Conservation (phyloP, 2,329 filamentous ascomycete species). For the Nemania serpens region DNA sequence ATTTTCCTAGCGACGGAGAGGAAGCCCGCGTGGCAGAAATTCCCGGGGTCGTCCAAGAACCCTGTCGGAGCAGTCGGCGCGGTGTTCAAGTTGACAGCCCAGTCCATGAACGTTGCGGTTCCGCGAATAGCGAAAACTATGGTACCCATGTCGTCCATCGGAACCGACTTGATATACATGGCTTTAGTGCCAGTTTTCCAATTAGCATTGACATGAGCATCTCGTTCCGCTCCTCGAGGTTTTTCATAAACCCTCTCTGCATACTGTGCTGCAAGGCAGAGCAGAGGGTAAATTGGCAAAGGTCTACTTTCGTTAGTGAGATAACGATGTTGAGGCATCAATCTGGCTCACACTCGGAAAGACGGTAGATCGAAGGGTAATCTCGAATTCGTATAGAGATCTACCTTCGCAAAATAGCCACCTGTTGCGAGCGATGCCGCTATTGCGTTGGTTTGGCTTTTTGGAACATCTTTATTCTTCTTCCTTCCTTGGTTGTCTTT, state of each 20-base stretch:
- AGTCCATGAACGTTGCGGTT: slow-evolving; percentile 80
- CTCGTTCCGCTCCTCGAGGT: slow-evolving; percentile 64
- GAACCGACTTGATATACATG: slow-evolving; percentile 81
- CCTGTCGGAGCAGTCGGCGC: slow-evolving; percentile 66
- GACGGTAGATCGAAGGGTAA: slow-evolving; percentile 70
- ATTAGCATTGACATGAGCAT: slow-evolving; percentile 72
- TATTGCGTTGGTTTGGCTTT: slow-evolving; percentile 44
- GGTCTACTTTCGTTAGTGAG: slow-evolving; percentile 51
- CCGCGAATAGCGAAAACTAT: slow-evolving; percentile 86
- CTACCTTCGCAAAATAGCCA: slow-evolving; percentile 75
- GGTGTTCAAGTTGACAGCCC: slow-evolving; percentile 79
- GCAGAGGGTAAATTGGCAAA: slow-evolving; percentile 74
- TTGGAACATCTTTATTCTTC: slow-evolving; percentile 42
- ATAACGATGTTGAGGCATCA: not conserved
- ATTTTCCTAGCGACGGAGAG: slow-evolving; percentile 76
- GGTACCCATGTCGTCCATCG: slow-evolving; percentile 76
- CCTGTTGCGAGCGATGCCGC: slow-evolving; percentile 48
- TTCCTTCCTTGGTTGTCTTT: slow-evolving; percentile 36
- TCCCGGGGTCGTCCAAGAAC: slow-evolving; percentile 78
- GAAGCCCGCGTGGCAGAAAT: slow-evolving; percentile 82
- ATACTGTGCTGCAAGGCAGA: slow-evolving; percentile 79
- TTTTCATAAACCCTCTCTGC: slow-evolving; percentile 74
- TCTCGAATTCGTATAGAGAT: slow-evolving; percentile 77
- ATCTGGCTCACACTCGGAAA: slow-evolving; percentile 63
- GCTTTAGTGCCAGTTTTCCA: slow-evolving; percentile 78